Conservation (phyloP, 805 yeast genomes). For the Ogataea wickerhamii region DNA sequence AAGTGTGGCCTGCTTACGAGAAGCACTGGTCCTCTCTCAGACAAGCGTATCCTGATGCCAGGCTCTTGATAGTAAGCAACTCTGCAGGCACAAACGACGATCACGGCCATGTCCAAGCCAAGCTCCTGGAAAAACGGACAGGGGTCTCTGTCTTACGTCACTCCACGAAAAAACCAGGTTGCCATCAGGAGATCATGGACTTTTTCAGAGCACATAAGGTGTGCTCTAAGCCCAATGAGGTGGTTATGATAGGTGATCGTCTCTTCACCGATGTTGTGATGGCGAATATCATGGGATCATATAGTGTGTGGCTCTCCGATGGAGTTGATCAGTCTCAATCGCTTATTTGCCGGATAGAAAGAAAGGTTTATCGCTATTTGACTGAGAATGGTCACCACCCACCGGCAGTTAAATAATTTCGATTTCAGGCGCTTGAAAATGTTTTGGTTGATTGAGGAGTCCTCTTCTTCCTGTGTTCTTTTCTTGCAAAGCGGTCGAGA, state of each 20-base stretch:
- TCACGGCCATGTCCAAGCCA: constrained; percentile 53
- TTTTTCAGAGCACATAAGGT: constrained; percentile 52
- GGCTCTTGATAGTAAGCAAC: constrained; percentile 76
- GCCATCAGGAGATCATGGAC: constrained; percentile 61
- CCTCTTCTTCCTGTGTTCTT: background rate
- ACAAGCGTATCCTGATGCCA: constrained; percentile 56
- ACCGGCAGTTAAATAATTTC: background rate
- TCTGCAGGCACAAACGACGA: constrained; percentile 92
- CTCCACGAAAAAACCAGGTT: constrained; percentile 78
- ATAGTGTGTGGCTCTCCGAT: constrained; percentile 76
- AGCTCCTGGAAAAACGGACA: constrained; percentile 53
- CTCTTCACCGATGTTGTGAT: constrained; percentile 86
- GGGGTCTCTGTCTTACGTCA: constrained; percentile 72
- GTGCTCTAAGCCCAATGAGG: constrained; percentile 49
- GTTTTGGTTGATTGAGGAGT: too few species aligned
- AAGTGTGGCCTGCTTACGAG: constrained; percentile 72
- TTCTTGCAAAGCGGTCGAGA: background rate
- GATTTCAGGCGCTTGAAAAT: constrained; percentile 1
- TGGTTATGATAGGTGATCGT: constrained; percentile 88
- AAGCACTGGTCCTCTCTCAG: constrained; percentile 54
- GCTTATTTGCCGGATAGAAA: constrained; percentile 50
- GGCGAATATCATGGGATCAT: constrained; percentile 92
- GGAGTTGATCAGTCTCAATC: constrained; percentile 64
- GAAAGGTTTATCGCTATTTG: constrained; percentile 28
- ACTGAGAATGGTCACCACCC: constrained; percentile 3